Evolutionary conservation across 2,329 filamentous ascomycete species (phyloP).

Genomic region (Metarhizium anisopliae): DNA sequence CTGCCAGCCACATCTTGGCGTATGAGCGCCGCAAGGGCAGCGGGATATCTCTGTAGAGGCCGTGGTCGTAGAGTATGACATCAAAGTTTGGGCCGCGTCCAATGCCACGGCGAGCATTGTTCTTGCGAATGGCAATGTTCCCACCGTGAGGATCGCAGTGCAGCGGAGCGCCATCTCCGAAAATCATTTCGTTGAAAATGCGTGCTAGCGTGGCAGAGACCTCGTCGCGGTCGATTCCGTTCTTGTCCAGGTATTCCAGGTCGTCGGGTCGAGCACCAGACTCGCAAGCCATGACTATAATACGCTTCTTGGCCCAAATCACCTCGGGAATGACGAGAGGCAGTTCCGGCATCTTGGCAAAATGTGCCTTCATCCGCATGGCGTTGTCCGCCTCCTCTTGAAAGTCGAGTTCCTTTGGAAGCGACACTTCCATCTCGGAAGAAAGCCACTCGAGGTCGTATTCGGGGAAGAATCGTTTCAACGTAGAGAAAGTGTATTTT

Average conservation of each 20-base stretch:
- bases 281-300: slow-evolving; percentile 92
- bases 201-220: slow-evolving; percentile 83
- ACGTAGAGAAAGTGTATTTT: slow-evolving; percentile 75
- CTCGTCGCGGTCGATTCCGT: slow-evolving; percentile 87
- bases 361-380: slow-evolving; percentile 68
- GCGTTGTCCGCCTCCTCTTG: slow-evolving; percentile 79
- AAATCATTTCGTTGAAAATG: slow-evolving; percentile 99
- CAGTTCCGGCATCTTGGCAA: slow-evolving; percentile 61
- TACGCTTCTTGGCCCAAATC: slow-evolving; percentile 78
- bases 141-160: slow-evolving; percentile 97
- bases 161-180: slow-evolving; percentile 75
- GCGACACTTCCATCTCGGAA: slow-evolving; percentile 80
- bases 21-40: slow-evolving; percentile 71
- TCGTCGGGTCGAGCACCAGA: slow-evolving; percentile 83
- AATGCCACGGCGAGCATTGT: slow-evolving; percentile 44
- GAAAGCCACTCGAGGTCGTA: slow-evolving; percentile 97
- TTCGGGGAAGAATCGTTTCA: slow-evolving; percentile 92
- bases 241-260: slow-evolving; percentile 72
- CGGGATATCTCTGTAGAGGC: slow-evolving; percentile 89
- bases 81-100: slow-evolving; percentile 69
- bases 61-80: slow-evolving; percentile 92
- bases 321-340: slow-evolving; percentile 86
- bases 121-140: slow-evolving; percentile 86
- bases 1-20: slow-evolving; percentile 94
- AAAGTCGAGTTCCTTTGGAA: slow-evolving; percentile 91